Percentiles rank a stretch among this genome's conserved stretches.
Evolutionary conservation across 2,329 filamentous ascomycete genomes (phyloP).

Genomic region (Fusarium domesticum): DNA sequence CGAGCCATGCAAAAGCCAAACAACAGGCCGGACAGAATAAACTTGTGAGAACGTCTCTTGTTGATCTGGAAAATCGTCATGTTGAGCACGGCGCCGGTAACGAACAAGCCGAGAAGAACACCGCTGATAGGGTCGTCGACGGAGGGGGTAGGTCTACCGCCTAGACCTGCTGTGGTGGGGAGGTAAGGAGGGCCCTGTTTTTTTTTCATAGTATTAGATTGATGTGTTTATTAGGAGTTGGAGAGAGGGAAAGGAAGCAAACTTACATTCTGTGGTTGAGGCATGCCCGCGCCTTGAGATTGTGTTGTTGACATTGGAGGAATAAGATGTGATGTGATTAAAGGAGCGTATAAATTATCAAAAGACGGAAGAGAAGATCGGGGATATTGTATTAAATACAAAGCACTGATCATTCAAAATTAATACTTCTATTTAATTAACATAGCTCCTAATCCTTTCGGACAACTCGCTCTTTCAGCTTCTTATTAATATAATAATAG

Average conservation of each 20-base stretch:
- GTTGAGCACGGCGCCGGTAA: slow-evolving; percentile 51
- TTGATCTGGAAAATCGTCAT: slow-evolving; percentile 57
- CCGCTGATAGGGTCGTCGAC: slow-evolving; percentile 64
- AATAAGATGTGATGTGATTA: no score
- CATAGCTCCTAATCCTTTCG: no score
- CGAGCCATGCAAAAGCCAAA: slow-evolving; percentile 60
- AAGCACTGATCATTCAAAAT: no score
- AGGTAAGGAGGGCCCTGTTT: slow-evolving; percentile 38
- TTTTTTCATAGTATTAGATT: background rate
- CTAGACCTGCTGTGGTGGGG: slow-evolving; percentile 47
- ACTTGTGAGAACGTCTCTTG: slow-evolving; percentile 51
- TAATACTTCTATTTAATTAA: no score
- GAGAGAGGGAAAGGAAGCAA: no score
- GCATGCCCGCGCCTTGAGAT: slow-evolving; percentile 4
- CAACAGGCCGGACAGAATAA: slow-evolving; percentile 55
- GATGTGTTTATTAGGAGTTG: background rate
- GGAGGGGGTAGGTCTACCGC: slow-evolving; percentile 53
- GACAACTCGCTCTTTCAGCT: no score
- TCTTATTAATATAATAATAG: no score
- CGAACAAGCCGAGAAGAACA: slow-evolving; percentile 60
- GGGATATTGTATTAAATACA: no score
- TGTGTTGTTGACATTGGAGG: no score
- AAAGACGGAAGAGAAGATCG: no score
- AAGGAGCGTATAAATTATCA: no score
- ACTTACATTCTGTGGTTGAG: slow-evolving; percentile 17